Evolutionary conservation across 179 eudicot genomes (phyloP).

Genomic region (Sideroxylon spinosum): DNA sequence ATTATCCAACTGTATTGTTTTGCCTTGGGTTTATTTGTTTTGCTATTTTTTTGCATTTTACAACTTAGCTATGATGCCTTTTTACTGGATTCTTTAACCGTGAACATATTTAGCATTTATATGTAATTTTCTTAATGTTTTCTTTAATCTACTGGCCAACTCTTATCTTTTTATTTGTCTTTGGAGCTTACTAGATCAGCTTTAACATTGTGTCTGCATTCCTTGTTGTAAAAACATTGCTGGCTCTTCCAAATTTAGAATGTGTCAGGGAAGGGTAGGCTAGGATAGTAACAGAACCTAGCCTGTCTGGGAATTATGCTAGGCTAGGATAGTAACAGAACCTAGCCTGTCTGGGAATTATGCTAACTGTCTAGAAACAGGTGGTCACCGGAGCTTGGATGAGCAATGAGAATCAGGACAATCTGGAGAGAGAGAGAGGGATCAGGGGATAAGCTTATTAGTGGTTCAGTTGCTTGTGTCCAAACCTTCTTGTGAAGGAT

Average conservation of each 20-base stretch:
- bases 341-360: too few species aligned
- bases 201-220: neutral
- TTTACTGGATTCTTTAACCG: neutral
- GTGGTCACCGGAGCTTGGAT: too few species aligned
- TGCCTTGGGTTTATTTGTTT: neutral
- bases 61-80: neutral
- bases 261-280: too few species aligned
- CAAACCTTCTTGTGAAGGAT: too few species aligned
- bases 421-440: too few species aligned
- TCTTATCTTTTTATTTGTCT: neutral
- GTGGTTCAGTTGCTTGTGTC: too few species aligned
- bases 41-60: slow-evolving; percentile 2
- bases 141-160: neutral
- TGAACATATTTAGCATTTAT: neutral
- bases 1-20: neutral
- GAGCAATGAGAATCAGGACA: too few species aligned
- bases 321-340: too few species aligned
- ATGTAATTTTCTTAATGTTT: neutral
- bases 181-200: neutral
- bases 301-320: too few species aligned
- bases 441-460: too few species aligned
- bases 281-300: too few species aligned
- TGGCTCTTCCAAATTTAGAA: neutral
- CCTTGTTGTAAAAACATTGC: neutral
- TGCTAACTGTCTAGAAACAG: too few species aligned